A percentile compares a stretch with the other conserved stretches of the same genome.
Conservation (phyloP, 441 rosid species). For the Aleurites moluccanus region DNA sequence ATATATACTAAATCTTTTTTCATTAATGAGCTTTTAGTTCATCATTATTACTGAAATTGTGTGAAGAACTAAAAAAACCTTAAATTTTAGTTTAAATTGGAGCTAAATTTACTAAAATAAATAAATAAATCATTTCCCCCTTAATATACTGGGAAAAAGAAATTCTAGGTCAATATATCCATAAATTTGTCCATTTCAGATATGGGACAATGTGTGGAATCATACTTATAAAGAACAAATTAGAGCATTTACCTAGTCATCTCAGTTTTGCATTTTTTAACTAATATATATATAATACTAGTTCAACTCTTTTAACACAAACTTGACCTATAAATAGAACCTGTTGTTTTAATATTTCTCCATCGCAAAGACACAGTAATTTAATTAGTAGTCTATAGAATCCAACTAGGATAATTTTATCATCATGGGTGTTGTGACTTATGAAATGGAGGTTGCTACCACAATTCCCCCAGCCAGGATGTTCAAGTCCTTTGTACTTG, state of each 20-base stretch:
- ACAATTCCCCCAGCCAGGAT: constrained; percentile 29
- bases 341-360: neutral
- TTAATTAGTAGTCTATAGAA: neutral
- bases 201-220: too few relatives aligned
- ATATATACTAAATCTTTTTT: too few relatives aligned
- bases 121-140: too few relatives aligned
- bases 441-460: constrained; percentile 19
- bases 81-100: too few relatives aligned
- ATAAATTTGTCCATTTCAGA: too few relatives aligned
- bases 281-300: too few relatives aligned
- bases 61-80: too few relatives aligned
- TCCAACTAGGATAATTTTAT: neutral
- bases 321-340: constrained; percentile 18
- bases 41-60: too few relatives aligned
- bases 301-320: constrained; percentile 5
- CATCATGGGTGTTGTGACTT: neutral
- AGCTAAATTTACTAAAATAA: too few relatives aligned
- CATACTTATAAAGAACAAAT: neutral
- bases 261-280: neutral
- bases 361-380: neutral
- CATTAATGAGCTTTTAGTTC: too few relatives aligned
- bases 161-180: too few relatives aligned
- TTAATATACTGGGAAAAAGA: too few relatives aligned
- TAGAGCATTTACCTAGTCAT: neutral
- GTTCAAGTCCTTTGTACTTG: constrained; percentile 34